These are phyloP conservation scores for Phenoliferia sp. DNA, from an alignment of 1,284 basidiomycete genomes.

Conservation along the genomic window DNA sequence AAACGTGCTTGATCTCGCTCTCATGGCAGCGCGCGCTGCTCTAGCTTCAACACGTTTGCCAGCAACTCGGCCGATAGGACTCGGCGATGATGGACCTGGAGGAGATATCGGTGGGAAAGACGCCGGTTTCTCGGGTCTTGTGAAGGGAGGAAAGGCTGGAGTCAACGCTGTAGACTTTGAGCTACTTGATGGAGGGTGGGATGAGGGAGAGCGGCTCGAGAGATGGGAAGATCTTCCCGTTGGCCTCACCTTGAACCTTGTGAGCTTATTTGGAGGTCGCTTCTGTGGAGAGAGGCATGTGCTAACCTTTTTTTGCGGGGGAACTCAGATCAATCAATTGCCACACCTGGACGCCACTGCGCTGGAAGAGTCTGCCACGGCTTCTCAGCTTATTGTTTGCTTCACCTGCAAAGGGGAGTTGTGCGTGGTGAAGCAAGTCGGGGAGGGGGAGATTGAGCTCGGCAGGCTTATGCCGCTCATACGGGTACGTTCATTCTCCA, in stretches of 20 bases:
- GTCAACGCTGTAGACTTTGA: slow-evolving; percentile 31
- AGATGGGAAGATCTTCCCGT: slow-evolving; percentile 29
- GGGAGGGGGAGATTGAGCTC: slow-evolving; percentile 31
- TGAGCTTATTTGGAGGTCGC: background rate
- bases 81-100: background rate
- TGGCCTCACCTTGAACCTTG: slow-evolving; percentile 23
- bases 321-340: slow-evolving; percentile 32
- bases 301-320: background rate
- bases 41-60: slow-evolving; percentile 21
- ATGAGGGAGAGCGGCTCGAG: slow-evolving; percentile 13
- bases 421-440: slow-evolving; percentile 21
- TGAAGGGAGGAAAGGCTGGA: slow-evolving; percentile 32
- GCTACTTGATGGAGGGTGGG: slow-evolving; percentile 22
- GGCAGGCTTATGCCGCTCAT: slow-evolving; percentile 10
- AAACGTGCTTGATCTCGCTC: slow-evolving; percentile 23
- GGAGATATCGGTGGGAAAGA: slow-evolving; percentile 6
- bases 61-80: slow-evolving; percentile 2
- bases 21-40: slow-evolving; percentile 26
- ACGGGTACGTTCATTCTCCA: slow-evolving; percentile 5
- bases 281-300: background rate
- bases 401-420: slow-evolving; percentile 12
- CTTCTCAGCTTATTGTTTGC: slow-evolving; percentile 11
- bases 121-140: slow-evolving; percentile 24
- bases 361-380: slow-evolving; percentile 21
- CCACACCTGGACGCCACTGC: slow-evolving; percentile 27